A percentile compares a stretch with the other conserved stretches of the same genome.
phyloP scores from a whole-genome alignment of 768 basidiomycete species.

The Phylloporus arenicola region DNA sequence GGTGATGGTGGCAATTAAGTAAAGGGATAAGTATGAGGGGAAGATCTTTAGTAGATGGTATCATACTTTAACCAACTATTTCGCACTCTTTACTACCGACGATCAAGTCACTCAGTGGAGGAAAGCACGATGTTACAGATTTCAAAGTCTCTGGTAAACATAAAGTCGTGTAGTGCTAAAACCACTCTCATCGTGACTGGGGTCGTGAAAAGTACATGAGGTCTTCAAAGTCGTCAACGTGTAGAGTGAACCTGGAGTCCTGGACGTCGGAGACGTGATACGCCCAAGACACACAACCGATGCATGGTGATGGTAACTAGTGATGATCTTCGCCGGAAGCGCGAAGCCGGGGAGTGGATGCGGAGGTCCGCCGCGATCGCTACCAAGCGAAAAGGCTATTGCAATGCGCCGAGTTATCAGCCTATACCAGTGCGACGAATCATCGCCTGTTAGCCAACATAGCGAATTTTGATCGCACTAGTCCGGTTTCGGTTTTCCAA shows the following conservation, averaged over 20 bases:
- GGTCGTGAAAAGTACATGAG: conserved; percentile 25
- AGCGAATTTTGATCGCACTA: conserved; percentile 71
- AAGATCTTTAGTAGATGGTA: too few species aligned
- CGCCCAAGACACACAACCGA: conserved; percentile 13
- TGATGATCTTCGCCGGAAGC: conserved; percentile 16
- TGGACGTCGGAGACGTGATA: conserved; percentile 8
- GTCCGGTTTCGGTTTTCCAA: conserved; percentile 64
- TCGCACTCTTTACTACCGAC: too few species aligned
- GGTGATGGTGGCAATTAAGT: not conserved
- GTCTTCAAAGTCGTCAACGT: conserved; percentile 22
- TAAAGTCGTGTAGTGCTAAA: not conserved
- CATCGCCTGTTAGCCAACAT: conserved; percentile 49
- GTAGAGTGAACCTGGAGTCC: conserved; percentile 13
- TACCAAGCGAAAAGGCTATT: conserved; percentile 18
- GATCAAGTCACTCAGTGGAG: too few species aligned
- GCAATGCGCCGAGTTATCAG: conserved; percentile 17
- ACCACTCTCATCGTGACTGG: conserved; percentile 2
- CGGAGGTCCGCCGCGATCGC: conserved; percentile 19
- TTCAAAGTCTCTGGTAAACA: too few species aligned
- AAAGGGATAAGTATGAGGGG: too few species aligned
- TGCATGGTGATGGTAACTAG: conserved; percentile 6
- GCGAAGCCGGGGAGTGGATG: conserved; percentile 17
- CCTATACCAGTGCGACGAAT: conserved; percentile 7
- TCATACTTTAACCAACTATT: too few species aligned
- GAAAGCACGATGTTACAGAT: too few species aligned